Evolutionary conservation across 257 asterid genomes (phyloP).

Genomic region (Craterostigma plantagineum): DNA sequence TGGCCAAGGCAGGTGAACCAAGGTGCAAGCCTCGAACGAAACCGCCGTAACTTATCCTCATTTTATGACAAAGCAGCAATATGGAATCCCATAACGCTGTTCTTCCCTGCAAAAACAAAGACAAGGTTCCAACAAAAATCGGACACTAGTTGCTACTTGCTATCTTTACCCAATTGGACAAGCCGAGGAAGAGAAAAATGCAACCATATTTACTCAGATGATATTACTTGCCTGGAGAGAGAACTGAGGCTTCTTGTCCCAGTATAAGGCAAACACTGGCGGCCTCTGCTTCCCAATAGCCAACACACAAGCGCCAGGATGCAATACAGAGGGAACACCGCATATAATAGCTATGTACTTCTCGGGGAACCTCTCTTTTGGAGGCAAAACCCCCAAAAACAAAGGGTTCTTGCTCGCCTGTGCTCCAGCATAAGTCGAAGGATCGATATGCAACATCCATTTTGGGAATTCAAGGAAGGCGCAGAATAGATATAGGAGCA

Average conservation of each 20-base stretch:
- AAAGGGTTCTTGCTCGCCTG: slow-evolving; percentile 87
- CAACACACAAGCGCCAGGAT: slow-evolving; percentile 87
- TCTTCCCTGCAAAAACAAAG: slow-evolving; percentile 45
- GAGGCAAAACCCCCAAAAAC: slow-evolving; percentile 79
- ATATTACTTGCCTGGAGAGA: slow-evolving; percentile 68
- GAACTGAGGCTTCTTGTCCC: slow-evolving; percentile 89
- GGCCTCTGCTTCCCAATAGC: slow-evolving; percentile 86
- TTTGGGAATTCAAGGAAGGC: slow-evolving; percentile 88
- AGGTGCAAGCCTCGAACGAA: slow-evolving; percentile 84
- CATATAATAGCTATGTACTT: slow-evolving; percentile 60
- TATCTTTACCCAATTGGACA: too few species aligned
- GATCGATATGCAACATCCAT: slow-evolving; percentile 97
- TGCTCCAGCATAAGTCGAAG: slow-evolving; percentile 52
- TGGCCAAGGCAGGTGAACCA: slow-evolving; percentile 67
- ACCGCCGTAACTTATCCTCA: slow-evolving; percentile 58
- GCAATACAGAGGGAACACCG: slow-evolving; percentile 76
- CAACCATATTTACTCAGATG: neutral
- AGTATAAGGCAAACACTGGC: slow-evolving; percentile 63
- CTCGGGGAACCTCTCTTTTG: slow-evolving; percentile 88
- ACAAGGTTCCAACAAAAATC: slow-evolving; percentile 1
- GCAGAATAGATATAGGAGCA: slow-evolving; percentile 79
- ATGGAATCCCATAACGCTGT: slow-evolving; percentile 91
- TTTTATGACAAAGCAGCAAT: slow-evolving; percentile 54
- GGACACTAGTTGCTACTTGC: neutral
- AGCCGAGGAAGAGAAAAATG: slow-evolving; percentile 7